A percentile compares a stretch with the other conserved stretches of the same genome.
Evolutionary conservation across 495 filamentous ascomycete genomes (phyloP).

Genomic region (Melanomma pulvis-pyrius): DNA sequence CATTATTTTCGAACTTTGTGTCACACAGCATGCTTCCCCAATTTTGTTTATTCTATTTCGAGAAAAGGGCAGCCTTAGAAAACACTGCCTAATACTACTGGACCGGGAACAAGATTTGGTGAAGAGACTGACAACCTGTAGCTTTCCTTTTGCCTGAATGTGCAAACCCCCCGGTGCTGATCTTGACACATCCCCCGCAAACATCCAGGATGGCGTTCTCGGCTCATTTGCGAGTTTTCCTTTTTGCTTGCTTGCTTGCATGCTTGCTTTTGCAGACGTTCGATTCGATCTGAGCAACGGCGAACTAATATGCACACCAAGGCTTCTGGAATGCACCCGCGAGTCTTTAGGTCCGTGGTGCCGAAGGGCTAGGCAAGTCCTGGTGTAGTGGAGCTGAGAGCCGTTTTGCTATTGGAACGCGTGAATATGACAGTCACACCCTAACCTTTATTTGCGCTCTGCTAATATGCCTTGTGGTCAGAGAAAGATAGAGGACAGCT

Average conservation of each 20-base stretch:
- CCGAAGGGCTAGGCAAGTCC: not conserved
- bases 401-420: not conserved
- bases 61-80: not conserved
- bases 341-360: not conserved
- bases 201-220: constrained; percentile 12
- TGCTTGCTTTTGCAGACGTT: not conserved
- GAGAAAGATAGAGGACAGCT: not conserved
- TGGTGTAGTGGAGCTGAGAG: not conserved
- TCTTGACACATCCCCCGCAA: constrained; percentile 36
- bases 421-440: not conserved
- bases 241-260: not conserved
- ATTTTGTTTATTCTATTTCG: constrained; percentile 10
- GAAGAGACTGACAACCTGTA: not conserved
- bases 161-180: constrained; percentile 22
- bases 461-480: not conserved
- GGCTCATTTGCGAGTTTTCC: constrained; percentile 14
- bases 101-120: not conserved
- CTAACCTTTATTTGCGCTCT: not conserved
- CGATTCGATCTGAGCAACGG: not conserved
- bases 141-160: constrained; percentile 37
- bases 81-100: not conserved
- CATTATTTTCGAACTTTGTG: not conserved
- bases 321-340: constrained; percentile 23
- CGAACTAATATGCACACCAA: not conserved
- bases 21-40: not conserved